These are phyloP conservation scores for Papiliotrema terrestris DNA, from an alignment of 1,284 basidiomycete genomes.

Conservation along the genomic window DNA sequence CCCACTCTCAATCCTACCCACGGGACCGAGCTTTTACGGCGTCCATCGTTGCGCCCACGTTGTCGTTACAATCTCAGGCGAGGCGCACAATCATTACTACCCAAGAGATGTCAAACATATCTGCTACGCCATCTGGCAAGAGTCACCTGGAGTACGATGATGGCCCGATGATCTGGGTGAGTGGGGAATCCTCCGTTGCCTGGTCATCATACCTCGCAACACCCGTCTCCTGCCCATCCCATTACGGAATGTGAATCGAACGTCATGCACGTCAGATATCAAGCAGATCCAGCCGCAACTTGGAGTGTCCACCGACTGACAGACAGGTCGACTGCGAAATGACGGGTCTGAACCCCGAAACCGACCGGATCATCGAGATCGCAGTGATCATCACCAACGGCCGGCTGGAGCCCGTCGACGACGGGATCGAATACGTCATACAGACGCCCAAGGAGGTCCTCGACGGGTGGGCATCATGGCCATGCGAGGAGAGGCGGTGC, in stretches of 20 bases:
- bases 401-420: slow-evolving; percentile 52
- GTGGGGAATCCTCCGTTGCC: slow-evolving; percentile 6
- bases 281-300: too few relatives aligned
- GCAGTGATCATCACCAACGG: slow-evolving; percentile 56
- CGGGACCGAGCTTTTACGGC: too few relatives aligned
- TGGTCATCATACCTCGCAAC: too few relatives aligned
- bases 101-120: too few relatives aligned
- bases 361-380: slow-evolving; percentile 53
- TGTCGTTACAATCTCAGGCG: too few relatives aligned
- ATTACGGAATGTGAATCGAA: too few relatives aligned
- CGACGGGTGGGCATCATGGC: slow-evolving; percentile 31
- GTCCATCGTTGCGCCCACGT: too few relatives aligned
- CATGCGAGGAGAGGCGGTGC: neutral
- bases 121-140: too few relatives aligned
- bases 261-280: too few relatives aligned
- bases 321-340: slow-evolving; percentile 52
- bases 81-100: too few relatives aligned
- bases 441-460: slow-evolving; percentile 51
- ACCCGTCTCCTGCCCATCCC: too few relatives aligned
- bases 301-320: neutral
- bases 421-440: slow-evolving; percentile 54
- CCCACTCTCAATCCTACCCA: too few relatives aligned
- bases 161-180: slow-evolving; percentile 48
- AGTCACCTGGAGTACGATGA: slow-evolving; percentile 35
- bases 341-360: slow-evolving; percentile 50